Evolutionary conservation across 305 asterid species (phyloP).

Genomic region (Solanum chacoense): DNA sequence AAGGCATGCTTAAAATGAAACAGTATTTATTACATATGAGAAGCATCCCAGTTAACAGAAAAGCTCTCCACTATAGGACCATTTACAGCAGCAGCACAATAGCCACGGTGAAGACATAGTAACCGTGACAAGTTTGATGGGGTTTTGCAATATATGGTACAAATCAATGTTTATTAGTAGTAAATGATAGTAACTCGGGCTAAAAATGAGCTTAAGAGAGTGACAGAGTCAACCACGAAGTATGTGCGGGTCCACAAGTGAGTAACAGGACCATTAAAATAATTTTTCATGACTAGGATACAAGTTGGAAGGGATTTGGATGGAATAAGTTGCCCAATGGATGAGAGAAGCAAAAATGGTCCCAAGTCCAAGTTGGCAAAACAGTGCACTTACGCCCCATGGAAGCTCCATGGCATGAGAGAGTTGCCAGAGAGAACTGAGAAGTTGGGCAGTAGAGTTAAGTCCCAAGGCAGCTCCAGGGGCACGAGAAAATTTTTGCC

Average conservation of each 20-base stretch:
- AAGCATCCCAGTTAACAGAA: neutral
- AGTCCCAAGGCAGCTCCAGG: neutral
- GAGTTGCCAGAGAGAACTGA: neutral
- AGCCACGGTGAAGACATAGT: neutral
- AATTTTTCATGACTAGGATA: neutral
- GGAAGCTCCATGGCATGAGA: neutral
- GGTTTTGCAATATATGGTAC: neutral
- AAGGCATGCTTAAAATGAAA: neutral
- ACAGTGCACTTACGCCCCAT: neutral
- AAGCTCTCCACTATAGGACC: neutral
- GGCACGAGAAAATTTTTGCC: neutral
- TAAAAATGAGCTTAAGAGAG: neutral
- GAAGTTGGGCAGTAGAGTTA: neutral
- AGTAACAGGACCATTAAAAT: neutral
- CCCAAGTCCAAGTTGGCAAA: neutral
- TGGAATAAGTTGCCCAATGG: neutral
- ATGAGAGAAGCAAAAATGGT: neutral
- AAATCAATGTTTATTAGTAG: neutral
- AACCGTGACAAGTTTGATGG: neutral
- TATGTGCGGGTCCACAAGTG: neutral
- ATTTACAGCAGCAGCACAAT: neutral
- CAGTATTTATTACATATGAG: neutral
- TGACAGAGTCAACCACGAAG: neutral
- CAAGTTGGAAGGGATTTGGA: neutral
- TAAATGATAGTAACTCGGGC: neutral